Evolutionary conservation across 1,139 yeast genomes (phyloP).

Genomic region (Sugiyamaella pinicola): DNA sequence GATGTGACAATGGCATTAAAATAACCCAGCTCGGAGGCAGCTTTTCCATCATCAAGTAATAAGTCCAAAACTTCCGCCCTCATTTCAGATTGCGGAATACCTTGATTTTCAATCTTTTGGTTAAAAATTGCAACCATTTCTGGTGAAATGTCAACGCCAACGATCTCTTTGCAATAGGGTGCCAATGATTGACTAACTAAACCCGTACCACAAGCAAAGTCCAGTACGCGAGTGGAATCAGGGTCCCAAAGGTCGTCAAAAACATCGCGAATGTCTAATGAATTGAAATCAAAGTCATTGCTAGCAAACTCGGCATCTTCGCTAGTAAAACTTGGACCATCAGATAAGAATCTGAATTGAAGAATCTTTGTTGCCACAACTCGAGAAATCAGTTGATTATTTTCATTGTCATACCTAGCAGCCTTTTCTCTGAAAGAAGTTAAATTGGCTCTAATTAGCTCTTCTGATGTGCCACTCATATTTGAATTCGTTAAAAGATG

Average conservation of each 20-base stretch:
- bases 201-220: constrained; percentile 42
- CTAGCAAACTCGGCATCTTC: constrained; percentile 5
- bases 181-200: constrained; percentile 35
- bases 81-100: constrained; percentile 31
- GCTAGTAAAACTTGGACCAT: background rate
- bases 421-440: constrained; percentile 18
- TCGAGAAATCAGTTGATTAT: constrained; percentile 48
- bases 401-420: constrained; percentile 30
- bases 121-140: constrained; percentile 37
- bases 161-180: constrained; percentile 31
- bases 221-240: constrained; percentile 34
- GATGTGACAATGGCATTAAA: constrained; percentile 38
- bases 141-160: constrained; percentile 39
- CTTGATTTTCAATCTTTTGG: constrained; percentile 32
- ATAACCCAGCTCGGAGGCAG: constrained; percentile 16
- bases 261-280: constrained; percentile 17
- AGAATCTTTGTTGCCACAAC: constrained; percentile 23
- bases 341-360: constrained; percentile 14
- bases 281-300: constrained; percentile 16
- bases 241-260: constrained; percentile 26
- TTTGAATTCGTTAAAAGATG: too few species aligned
- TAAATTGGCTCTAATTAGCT: constrained; percentile 14
- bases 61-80: constrained; percentile 30
- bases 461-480: too few species aligned
- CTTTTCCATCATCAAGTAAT: constrained; percentile 21